Evolutionary conservation across 2,329 filamentous ascomycete genomes (phyloP), one percentile per base, ranked within the genome.

Genomic region (Phyllosticta capitalensis): DNA sequence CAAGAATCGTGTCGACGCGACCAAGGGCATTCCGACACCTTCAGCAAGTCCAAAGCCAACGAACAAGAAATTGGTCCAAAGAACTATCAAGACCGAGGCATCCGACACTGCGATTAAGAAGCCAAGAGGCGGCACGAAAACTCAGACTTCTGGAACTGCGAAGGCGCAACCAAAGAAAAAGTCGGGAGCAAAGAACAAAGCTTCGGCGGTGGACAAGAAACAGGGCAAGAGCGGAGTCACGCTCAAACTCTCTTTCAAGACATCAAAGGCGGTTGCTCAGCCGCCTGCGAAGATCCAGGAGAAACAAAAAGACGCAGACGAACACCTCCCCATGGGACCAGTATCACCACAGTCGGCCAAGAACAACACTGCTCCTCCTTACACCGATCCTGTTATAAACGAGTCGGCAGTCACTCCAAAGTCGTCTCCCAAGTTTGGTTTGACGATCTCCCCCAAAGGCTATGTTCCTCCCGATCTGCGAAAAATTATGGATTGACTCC

Each of bases 11-110:
- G 30, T 53, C n/a, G 28, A 48, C 65, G 64, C 65, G 64, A 64
- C 60, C 67, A 65, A 60, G 69, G 70, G n/a, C 67, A 72, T 66
- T 54, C 63, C 70, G 9, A 73, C 71, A 50, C 71, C 71, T 30
- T 69, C 65, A 38, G 67, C 70, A 62, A 73, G 71, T 54, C 71
- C 71, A 26, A 69, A 67, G 52, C 67, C 72, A 22, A 49, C 58
- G n/a, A 65, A 69, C 30, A 65, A 65, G 30, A 12, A 10, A 2
- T 12, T 12, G 30, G 30, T 38, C 17, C 30, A 38, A 38, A 38
- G 10, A 17, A 38, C 30, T 14, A 38, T 38, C 5, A 38, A 38
- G 30, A 10, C 30, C 10, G 56, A 58, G 12, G 33, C 20, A 9
- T 52, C 64, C 20, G 67, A 67, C 19, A 60, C 62, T 1, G 71